Conservation (phyloP, 176 grass and related monocot genomes). For the Aegilops umbellulata region DNA sequence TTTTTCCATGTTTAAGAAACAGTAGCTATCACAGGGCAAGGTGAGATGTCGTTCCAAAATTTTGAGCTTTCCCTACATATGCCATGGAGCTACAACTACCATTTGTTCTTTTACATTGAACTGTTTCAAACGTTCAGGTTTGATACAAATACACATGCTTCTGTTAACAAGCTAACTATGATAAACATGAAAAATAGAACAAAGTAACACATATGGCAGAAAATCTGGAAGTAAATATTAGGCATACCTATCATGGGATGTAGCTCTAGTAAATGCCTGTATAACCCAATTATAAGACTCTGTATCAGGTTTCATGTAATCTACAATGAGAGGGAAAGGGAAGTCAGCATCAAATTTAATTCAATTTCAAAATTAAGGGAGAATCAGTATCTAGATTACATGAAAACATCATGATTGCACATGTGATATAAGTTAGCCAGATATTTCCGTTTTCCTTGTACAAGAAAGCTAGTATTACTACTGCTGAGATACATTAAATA, state of each 20-base stretch:
- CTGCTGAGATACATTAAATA: constrained; percentile 17
- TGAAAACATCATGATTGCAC: constrained; percentile 12
- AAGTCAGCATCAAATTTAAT: constrained; percentile 21
- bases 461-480: constrained; percentile 1
- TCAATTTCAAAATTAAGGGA: neutral
- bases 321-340: constrained; percentile 42
- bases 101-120: constrained; percentile 20
- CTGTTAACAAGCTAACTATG: neutral
- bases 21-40: constrained; percentile 4
- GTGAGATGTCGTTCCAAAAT: neutral
- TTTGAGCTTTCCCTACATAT: neutral
- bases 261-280: constrained; percentile 94
- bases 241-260: constrained; percentile 82
- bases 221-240: constrained; percentile 13
- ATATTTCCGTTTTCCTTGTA: neutral
- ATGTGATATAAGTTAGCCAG: neutral
- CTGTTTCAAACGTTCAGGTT: neutral
- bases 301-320: constrained; percentile 94
- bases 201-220: constrained; percentile 13
- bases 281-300: constrained; percentile 96
- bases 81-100: constrained; percentile 7
- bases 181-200: constrained; percentile 23
- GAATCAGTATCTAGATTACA: neutral
- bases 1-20: neutral
- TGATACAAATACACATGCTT: constrained; percentile 21